Percentiles rank a stretch among this genome's conserved stretches.
phyloP scores from a whole-genome alignment of 2,329 filamentous ascomycete genomes.

The Aspergillus caelatus region DNA sequence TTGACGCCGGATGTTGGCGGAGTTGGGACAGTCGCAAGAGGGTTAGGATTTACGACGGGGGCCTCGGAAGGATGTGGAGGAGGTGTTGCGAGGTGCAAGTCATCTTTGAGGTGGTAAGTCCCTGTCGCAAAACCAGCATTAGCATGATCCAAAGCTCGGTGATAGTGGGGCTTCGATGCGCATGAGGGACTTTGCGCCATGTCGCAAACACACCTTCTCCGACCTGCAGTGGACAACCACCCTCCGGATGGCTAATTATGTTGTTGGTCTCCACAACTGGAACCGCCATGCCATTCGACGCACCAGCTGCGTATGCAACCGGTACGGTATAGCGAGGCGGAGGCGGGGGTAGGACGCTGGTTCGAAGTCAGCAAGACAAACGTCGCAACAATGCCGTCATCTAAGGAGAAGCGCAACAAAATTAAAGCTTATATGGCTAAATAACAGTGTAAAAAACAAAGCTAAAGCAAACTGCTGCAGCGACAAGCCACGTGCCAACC shows the following conservation, averaged over 20 bases:
- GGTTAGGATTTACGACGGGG: conserved; percentile 83
- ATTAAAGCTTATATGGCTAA: background rate
- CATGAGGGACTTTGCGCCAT: background rate
- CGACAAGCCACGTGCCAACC: background rate
- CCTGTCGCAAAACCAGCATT: conserved; percentile 55
- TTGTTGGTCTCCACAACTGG: conserved; percentile 95
- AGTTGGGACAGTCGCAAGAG: conserved; percentile 79
- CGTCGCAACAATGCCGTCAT: conserved; percentile 13
- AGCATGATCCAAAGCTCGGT: conserved; percentile 15
- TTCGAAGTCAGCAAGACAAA: conserved; percentile 18
- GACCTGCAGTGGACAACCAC: conserved; percentile 86
- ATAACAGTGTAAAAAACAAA: background rate
- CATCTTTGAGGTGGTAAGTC: conserved; percentile 87
- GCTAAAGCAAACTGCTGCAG: background rate
- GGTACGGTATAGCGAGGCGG: conserved; percentile 80
- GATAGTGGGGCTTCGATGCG: background rate
- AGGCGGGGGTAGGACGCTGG: conserved; percentile 80
- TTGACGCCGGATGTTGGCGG: conserved; percentile 86
- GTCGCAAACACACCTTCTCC: conserved; percentile 72
- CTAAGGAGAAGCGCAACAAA: background rate
- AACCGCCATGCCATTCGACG: conserved; percentile 67
- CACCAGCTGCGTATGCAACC: conserved; percentile 71
- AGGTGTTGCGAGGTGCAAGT: conserved; percentile 88
- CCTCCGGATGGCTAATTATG: conserved; percentile 75
- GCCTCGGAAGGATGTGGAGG: conserved; percentile 95